These are phyloP conservation scores for Geranomyces variabilis DNA, from an alignment of 192 early-diverging fungal genomes.

Conservation along the genomic window DNA sequence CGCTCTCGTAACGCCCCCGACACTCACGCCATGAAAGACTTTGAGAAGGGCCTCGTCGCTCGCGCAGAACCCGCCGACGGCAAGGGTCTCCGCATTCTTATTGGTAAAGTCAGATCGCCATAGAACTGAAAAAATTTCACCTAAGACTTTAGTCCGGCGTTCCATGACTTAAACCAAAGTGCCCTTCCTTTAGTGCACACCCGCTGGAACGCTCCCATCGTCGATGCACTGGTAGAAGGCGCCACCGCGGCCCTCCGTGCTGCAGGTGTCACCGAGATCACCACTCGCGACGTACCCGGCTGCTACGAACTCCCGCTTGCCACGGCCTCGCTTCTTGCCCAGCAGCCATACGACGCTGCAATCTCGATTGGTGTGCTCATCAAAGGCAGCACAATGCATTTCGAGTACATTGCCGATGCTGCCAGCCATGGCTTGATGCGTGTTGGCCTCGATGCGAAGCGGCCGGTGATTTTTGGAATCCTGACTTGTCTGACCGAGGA, in stretches of 20 bases:
- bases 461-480: constrained; percentile 95
- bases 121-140: background rate
- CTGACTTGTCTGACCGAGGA: constrained; percentile 93
- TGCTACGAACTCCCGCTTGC: constrained; percentile 96
- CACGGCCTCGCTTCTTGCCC: constrained; percentile 70
- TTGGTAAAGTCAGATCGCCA: constrained; percentile 13
- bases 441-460: constrained; percentile 85
- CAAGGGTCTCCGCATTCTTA: constrained; percentile 32
- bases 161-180: background rate
- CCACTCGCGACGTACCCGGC: constrained; percentile 80
- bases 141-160: background rate
- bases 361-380: constrained; percentile 97
- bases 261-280: constrained; percentile 81
- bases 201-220: constrained; percentile 91
- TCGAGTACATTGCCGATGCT: constrained; percentile 99
- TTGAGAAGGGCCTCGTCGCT: constrained; percentile 36
- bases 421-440: constrained; percentile 91
- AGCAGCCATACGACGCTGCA: constrained; percentile 79
- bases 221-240: constrained; percentile 80
- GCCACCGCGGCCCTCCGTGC: constrained; percentile 66
- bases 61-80: constrained; percentile 10
- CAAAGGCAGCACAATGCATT: constrained; percentile 98
- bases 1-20: background rate
- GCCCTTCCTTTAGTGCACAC: constrained; percentile 69
- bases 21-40: constrained; percentile 20